These are phyloP conservation scores for Hypomyces rosellus DNA, from an alignment of 2,329 filamentous ascomycete species.

Conservation along the genomic window DNA sequence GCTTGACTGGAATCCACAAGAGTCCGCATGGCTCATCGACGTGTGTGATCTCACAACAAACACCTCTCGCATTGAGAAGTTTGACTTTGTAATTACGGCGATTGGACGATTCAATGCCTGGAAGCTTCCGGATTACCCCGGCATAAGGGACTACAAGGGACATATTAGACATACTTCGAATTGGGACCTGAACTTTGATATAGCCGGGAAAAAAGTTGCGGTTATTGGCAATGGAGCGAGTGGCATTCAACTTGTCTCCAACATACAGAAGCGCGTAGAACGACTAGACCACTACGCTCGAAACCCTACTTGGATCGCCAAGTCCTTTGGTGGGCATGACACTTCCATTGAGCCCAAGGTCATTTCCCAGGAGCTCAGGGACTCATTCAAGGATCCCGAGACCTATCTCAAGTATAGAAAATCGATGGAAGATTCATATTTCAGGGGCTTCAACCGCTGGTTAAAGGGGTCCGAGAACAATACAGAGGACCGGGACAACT, in stretches of 20 bases:
- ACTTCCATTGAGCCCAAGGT: slow-evolving; percentile 51
- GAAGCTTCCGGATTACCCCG: slow-evolving; percentile 56
- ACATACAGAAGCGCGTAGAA: slow-evolving; percentile 41
- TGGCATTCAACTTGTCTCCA: slow-evolving; percentile 51
- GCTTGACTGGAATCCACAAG: slow-evolving; percentile 48
- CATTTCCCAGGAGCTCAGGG: slow-evolving; percentile 48
- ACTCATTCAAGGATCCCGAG: slow-evolving; percentile 53
- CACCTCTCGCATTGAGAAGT: slow-evolving; percentile 37
- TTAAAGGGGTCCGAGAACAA: slow-evolving; percentile 49
- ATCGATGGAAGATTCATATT: slow-evolving; percentile 54
- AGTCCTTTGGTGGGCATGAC: slow-evolving; percentile 51
- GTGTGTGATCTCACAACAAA: slow-evolving; percentile 32
- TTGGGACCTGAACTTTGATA: slow-evolving; percentile 49
- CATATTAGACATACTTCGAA: slow-evolving; percentile 54
- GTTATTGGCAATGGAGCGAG: slow-evolving; percentile 59
- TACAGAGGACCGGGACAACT: slow-evolving; percentile 38
- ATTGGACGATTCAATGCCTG: slow-evolving; percentile 62
- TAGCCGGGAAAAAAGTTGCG: slow-evolving; percentile 44
- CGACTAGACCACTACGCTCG: slow-evolving; percentile 59
- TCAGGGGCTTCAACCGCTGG: slow-evolving; percentile 48
- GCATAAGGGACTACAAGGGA: slow-evolving; percentile 49
- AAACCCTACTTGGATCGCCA: slow-evolving; percentile 61
- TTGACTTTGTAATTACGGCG: slow-evolving; percentile 57
- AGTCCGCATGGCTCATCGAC: slow-evolving; percentile 48
- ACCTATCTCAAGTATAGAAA: slow-evolving; percentile 56